Conservation (phyloP, 768 basidiomycete species). For the Boletellus sp. region DNA sequence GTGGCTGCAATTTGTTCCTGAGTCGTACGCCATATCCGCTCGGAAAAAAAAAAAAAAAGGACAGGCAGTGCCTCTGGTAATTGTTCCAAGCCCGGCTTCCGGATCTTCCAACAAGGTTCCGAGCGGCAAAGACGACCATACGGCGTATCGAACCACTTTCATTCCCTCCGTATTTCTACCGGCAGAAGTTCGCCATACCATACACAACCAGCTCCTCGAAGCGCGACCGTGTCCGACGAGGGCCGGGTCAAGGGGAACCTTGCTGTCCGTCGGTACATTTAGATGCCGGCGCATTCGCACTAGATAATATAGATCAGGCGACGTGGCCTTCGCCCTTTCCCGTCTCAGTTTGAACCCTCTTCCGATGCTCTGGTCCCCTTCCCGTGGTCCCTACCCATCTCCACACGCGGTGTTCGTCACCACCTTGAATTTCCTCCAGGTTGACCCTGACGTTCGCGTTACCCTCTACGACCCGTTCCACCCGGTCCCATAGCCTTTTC, state of each 20-base stretch:
- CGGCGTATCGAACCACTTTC: conserved; percentile 24
- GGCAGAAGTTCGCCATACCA: conserved; percentile 22
- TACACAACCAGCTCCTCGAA: too few relatives aligned
- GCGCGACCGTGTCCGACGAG: conserved; percentile 2
- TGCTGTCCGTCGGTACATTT: conserved; percentile 13
- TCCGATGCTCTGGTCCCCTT: conserved; percentile 32
- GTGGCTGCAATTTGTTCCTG: conserved; percentile 30
- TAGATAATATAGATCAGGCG: conserved; percentile 17
- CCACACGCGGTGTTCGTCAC: conserved; percentile 90
- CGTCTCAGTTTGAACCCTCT: conserved; percentile 28
- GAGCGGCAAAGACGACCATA: conserved; percentile 20
- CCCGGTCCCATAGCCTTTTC: conserved; percentile 72
- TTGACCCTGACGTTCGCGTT: conserved; percentile 88
- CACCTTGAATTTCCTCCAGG: conserved; percentile 77
- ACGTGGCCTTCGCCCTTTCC: conserved; percentile 26
- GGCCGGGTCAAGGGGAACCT: conserved; percentile 23
- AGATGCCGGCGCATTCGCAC: conserved; percentile 12
- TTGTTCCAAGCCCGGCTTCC: conserved; percentile 29
- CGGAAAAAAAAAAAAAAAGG: too few relatives aligned
- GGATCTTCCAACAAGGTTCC: conserved; percentile 32
- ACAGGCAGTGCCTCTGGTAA: conserved; percentile 28
- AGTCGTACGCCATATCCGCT: conserved; percentile 15
- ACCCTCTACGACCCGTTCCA: conserved; percentile 81
- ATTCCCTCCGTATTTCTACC: conserved; percentile 15
- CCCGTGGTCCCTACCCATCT: conserved; percentile 72